Percentiles rank a stretch among this genome's conserved stretches.
phyloP scores from a whole-genome alignment of 805 yeast genomes.

The Ogataea trehaloabstinens region DNA sequence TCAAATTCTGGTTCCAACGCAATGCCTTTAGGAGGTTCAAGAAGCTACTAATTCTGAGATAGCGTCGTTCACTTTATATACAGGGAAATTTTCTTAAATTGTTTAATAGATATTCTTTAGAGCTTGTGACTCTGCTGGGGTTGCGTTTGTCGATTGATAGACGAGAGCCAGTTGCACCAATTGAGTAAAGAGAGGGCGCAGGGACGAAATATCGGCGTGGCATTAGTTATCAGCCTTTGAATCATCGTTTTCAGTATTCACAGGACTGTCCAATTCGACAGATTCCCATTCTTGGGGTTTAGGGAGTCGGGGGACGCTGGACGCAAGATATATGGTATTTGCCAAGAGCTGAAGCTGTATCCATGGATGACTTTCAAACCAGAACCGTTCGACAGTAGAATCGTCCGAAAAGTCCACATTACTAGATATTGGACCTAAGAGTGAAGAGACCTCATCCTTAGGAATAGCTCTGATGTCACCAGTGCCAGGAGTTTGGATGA shows the following conservation, averaged over 20 bases:
- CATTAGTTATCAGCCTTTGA: no score
- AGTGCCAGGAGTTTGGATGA: conserved; percentile 6
- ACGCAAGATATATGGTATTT: conserved; percentile 17
- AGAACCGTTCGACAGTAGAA: conserved; percentile 10
- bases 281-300: background rate
- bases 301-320: conserved; percentile 15
- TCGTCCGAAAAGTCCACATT: conserved; percentile 13
- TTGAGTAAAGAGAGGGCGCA: no score
- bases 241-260: background rate
- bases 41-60: conserved; percentile 29
- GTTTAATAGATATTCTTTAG: no score
- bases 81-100: no score
- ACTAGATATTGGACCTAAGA: conserved; percentile 9
- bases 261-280: background rate
- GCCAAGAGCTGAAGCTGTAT: conserved; percentile 15
- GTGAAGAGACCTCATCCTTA: conserved; percentile 13
- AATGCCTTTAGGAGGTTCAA: conserved; percentile 47
- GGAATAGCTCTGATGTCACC: conserved; percentile 11
- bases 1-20: conserved; percentile 48
- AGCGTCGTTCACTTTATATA: no score
- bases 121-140: no score
- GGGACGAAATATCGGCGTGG: no score
- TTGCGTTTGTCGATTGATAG: no score
- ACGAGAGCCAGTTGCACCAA: no score
- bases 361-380: conserved; percentile 23